Conservation (phyloP, 371 early-diverging fungal genomes). For the Nosema granulosis region DNA sequence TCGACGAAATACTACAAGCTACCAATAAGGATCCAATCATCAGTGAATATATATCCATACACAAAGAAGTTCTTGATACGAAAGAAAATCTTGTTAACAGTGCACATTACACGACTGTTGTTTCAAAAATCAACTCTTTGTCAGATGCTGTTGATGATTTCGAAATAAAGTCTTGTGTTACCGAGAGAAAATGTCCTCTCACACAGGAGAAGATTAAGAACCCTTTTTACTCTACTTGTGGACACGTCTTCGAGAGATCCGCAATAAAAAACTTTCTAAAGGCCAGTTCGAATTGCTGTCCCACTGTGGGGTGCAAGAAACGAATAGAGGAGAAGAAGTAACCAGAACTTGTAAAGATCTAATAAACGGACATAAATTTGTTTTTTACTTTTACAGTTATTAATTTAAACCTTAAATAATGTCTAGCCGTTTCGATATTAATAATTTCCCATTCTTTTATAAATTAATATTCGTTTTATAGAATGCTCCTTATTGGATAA, state of each 20-base stretch:
- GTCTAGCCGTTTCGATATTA: too few relatives aligned
- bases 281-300: slow-evolving; percentile 40
- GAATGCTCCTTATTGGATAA: too few relatives aligned
- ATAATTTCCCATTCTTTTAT: too few relatives aligned
- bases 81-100: not conserved
- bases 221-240: slow-evolving; percentile 57
- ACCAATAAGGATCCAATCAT: not conserved
- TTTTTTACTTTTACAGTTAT: too few relatives aligned
- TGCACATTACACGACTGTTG: not conserved
- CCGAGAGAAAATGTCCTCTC: slow-evolving; percentile 57
- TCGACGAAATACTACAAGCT: slow-evolving; percentile 6
- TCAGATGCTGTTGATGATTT: not conserved
- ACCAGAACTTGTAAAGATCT: too few relatives aligned
- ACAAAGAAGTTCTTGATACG: slow-evolving; percentile 30
- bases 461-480: too few relatives aligned
- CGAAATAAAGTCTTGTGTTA: not conserved
- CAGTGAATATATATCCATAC: slow-evolving; percentile 9
- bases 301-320: slow-evolving; percentile 51
- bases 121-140: not conserved
- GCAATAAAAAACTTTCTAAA: slow-evolving; percentile 48
- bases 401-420: too few relatives aligned
- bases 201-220: slow-evolving; percentile 58
- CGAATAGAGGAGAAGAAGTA: not conserved
- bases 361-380: too few relatives aligned
- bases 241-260: slow-evolving; percentile 64